Base-by-base conservation (phyloP, 2,329 filamentous ascomycete species). In the Penicillium verrucosum region DNA sequence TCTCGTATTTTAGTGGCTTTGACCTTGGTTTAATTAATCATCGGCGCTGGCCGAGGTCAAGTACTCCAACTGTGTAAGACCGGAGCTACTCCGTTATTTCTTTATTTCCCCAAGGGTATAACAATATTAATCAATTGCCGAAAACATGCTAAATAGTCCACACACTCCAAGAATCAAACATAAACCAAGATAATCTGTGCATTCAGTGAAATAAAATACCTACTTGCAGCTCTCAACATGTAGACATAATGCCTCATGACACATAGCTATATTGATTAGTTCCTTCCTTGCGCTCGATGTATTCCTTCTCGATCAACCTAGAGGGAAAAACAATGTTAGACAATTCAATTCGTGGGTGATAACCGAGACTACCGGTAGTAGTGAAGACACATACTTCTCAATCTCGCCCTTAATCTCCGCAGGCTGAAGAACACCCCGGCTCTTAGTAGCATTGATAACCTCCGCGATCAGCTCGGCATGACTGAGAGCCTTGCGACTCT, bases 381-480 rank as follows among this genome's bases (percentile, higher is more conserved):
- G 23, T 10, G 10, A 45, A 18, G 10, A 41, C 27, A 82, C 88
- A 69, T 76, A 92, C 86, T 90, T 92, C 75, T 97, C 94, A 74
- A 99, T 97, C 73, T 97, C 95, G 78, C 89, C 88, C 85, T 99
- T 99, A 64, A 99, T 97, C 61, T 94, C 91, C 2, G 81, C 81
- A 40, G 92, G 84, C 69, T 96, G 92, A 57, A 99, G 80, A 18
- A 90, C 90, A 14, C 94, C 95, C 53, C 94, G 82, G 64, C 84
- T 90, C 79, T 88, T 90, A 1, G 93, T 99, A 70, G 93, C 86
- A 66, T 88, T 89, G 70, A 99, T 97, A 18, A 96, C 92, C 78
- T 97, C 92, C 3, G 89, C 87, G 21, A 97, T 89, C 27, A 99
- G 78, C 72, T 96, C 89, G n/a, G 85, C 81, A 71, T 97, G 93